A percentile compares a stretch with the other conserved stretches of the same genome.
Conservation (phyloP, 148 eudicot species). For the Cornus florida region DNA sequence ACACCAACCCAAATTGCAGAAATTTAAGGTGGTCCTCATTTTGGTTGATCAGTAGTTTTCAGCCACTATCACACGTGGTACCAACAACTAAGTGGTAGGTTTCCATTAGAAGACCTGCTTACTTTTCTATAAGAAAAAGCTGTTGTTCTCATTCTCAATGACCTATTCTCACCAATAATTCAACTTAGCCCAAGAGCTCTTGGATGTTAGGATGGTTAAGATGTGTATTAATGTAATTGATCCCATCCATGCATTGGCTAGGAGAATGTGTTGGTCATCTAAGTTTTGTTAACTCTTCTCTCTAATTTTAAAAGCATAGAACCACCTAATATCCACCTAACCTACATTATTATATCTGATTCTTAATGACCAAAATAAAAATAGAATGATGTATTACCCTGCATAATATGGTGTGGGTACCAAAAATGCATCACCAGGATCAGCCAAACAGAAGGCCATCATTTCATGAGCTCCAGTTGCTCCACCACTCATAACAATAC, state of each 20-base stretch:
- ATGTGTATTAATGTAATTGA: neutral
- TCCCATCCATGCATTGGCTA: neutral
- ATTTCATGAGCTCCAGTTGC: constrained; percentile 65
- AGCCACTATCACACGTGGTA: neutral
- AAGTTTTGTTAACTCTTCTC: neutral
- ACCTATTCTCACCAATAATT: constrained; percentile 11
- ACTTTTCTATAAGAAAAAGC: too few species aligned
- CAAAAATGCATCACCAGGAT: constrained; percentile 57
- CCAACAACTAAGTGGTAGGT: neutral
- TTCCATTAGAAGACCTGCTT: too few species aligned
- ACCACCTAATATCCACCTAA: neutral
- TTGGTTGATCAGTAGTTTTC: neutral
- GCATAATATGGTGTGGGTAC: constrained; percentile 65
- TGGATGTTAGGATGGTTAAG: too few species aligned
- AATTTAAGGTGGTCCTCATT: neutral
- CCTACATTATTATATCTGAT: neutral
- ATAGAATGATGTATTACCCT: constrained; percentile 30
- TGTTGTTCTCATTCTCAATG: neutral
- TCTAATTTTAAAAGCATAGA: neutral
- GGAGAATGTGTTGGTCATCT: neutral
- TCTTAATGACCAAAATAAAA: neutral
- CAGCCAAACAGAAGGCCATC: constrained; percentile 53
- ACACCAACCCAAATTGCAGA: neutral
- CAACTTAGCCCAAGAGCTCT: neutral
- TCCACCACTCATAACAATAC: constrained; percentile 61